These are phyloP conservation scores for Pseudogymnoascus sp. DNA, from an alignment of 2,329 filamentous ascomycete genomes.

Conservation along the genomic window DNA sequence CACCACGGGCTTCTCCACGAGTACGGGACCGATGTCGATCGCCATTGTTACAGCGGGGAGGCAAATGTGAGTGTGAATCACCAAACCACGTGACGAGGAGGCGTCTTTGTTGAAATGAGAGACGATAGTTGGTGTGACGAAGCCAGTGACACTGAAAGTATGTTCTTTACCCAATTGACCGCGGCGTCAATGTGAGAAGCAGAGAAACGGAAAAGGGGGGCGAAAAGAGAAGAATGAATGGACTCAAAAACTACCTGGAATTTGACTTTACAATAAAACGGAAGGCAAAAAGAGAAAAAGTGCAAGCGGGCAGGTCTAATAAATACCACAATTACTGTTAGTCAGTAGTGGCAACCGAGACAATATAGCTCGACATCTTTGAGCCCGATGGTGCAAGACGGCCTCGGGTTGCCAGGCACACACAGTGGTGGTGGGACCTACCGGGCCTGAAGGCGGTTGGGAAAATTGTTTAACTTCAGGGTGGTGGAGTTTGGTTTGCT, in stretches of 20 bases:
- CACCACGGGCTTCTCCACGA: neutral
- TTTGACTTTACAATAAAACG: neutral
- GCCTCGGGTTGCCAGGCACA: constrained; percentile 4
- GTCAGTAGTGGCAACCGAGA: constrained; percentile 6
- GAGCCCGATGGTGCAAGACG: constrained; percentile 2
- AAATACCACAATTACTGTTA: constrained; percentile 4
- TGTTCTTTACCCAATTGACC: neutral
- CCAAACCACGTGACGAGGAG: neutral
- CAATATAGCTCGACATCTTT: constrained; percentile 1
- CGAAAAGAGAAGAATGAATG: constrained; percentile 3
- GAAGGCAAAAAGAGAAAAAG: neutral
- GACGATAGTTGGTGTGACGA: neutral
- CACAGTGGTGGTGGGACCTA: neutral
- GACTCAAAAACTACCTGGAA: constrained; percentile 3
- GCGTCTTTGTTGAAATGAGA: neutral
- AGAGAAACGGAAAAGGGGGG: neutral
- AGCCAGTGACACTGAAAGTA: neutral
- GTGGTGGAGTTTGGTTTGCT: neutral
- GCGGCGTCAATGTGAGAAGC: neutral
- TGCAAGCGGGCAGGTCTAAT: neutral
- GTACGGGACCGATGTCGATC: neutral
- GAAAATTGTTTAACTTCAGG: neutral
- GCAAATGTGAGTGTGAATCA: neutral
- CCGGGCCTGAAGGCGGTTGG: neutral
- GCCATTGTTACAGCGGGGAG: neutral